Evolutionary conservation across 768 basidiomycete genomes (phyloP).

Genomic region (Collybia sordida): DNA sequence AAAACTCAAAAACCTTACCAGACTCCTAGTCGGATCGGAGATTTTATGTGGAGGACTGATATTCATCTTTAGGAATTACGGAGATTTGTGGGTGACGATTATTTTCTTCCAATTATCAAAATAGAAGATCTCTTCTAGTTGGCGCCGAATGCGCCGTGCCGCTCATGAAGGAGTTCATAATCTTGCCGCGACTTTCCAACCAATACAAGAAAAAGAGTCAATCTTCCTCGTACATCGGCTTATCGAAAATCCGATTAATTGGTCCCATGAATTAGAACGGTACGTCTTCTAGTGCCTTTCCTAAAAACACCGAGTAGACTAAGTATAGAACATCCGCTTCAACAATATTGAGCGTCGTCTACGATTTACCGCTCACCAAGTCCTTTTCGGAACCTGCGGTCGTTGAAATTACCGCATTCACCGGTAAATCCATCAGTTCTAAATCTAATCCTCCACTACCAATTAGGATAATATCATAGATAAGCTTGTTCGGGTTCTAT

Average conservation of each 20-base stretch:
- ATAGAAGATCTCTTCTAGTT: constrained; percentile 3
- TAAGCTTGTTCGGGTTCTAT: constrained; percentile 26
- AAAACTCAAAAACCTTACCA: not conserved
- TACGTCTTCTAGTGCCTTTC: not conserved
- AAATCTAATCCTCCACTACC: no score
- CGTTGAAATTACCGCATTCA: constrained; percentile 5
- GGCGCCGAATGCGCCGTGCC: constrained; percentile 16
- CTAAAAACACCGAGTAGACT: not conserved
- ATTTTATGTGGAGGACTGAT: constrained; percentile 25
- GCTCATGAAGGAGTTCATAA: constrained; percentile 13
- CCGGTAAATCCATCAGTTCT: constrained; percentile 10
- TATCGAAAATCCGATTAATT: not conserved
- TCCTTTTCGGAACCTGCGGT: constrained; percentile 4
- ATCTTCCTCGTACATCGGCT: constrained; percentile 3
- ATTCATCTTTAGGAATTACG: constrained; percentile 21
- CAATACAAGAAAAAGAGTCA: constrained; percentile 4
- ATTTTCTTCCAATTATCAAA: not conserved
- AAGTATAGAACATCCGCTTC: constrained; percentile 4
- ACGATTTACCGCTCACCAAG: constrained; percentile 2
- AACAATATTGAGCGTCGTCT: constrained; percentile 1
- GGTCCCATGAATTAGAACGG: constrained; percentile 7
- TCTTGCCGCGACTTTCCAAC: not conserved
- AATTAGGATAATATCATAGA: constrained; percentile 3
- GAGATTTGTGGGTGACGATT: constrained; percentile 16
- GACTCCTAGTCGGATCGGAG: constrained; percentile 10